phyloP scores from a whole-genome alignment of 176 grass and related monocot species.

The Secale cereale region DNA sequence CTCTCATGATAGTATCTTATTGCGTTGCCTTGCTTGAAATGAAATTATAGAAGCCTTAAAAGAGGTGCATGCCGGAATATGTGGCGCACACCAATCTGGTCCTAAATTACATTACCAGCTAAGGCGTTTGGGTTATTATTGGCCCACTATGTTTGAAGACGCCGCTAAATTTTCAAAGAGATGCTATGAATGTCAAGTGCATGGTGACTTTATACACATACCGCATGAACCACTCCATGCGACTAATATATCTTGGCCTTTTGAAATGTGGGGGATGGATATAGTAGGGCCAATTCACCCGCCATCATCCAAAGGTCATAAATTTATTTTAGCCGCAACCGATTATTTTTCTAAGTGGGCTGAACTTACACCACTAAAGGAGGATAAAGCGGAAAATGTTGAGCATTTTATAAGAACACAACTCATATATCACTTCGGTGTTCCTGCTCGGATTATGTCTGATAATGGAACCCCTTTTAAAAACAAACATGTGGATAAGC shows the following conservation, averaged over 20 bases:
- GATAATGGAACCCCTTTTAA: too few relatives aligned
- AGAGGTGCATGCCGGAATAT: not conserved
- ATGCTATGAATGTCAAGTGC: not conserved
- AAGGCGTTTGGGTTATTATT: not conserved
- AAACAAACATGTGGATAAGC: too few relatives aligned
- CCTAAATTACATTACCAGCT: not conserved
- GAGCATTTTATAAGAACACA: too few relatives aligned
- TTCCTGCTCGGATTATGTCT: too few relatives aligned
- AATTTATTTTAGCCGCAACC: not conserved
- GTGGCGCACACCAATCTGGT: not conserved
- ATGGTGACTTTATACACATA: not conserved
- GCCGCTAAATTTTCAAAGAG: not conserved
- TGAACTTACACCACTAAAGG: not conserved
- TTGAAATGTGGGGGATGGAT: constrained; percentile 17
- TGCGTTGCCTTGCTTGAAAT: not conserved
- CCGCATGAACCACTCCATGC: not conserved
- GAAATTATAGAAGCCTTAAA: not conserved
- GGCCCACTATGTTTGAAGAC: not conserved
- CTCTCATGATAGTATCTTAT: not conserved
- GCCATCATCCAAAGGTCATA: not conserved
- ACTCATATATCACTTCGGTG: too few relatives aligned
- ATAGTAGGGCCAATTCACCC: not conserved
- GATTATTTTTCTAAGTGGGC: not conserved
- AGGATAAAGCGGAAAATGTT: not conserved
- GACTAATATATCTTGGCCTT: not conserved